A percentile compares a stretch with the other conserved stretches of the same genome.
Conservation (phyloP, 1,139 yeast species). For the Candida tetrigidarum region DNA sequence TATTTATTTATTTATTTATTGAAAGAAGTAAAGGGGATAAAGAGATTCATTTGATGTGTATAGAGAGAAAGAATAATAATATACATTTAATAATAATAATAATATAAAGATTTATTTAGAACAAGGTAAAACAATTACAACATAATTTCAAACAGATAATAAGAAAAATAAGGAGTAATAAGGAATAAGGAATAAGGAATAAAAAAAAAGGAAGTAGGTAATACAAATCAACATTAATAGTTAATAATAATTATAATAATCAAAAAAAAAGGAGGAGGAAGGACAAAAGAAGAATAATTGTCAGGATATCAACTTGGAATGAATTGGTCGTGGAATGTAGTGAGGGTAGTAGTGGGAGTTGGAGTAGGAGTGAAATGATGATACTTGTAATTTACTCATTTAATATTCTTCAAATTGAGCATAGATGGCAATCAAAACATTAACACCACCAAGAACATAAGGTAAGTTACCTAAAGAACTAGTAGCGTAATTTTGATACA, state of each 20-base stretch:
- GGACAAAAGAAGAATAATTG: neutral
- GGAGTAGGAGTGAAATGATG: neutral
- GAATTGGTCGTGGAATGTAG: too few relatives aligned
- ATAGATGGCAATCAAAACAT: conserved; percentile 53
- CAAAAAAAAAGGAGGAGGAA: neutral
- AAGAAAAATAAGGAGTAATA: neutral
- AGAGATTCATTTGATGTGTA: neutral
- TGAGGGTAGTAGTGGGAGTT: neutral
- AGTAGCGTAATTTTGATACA: conserved; percentile 40
- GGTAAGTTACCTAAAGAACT: conserved; percentile 52
- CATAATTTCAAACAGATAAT: neutral
- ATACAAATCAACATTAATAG: neutral
- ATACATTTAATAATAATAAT: neutral
- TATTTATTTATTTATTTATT: neutral
- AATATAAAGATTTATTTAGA: too few relatives aligned
- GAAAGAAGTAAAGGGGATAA: neutral
- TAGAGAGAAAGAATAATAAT: neutral
- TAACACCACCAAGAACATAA: conserved; percentile 50
- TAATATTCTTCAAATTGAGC: conserved; percentile 51
- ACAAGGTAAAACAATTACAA: neutral
- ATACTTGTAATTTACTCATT: neutral
- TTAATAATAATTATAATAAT: neutral
- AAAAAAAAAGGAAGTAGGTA: neutral
- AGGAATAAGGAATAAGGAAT: too few relatives aligned
- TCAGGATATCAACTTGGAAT: neutral